Base-by-base conservation (phyloP, 257 asterid genomes). In the Phtheirospermum japonicum region DNA sequence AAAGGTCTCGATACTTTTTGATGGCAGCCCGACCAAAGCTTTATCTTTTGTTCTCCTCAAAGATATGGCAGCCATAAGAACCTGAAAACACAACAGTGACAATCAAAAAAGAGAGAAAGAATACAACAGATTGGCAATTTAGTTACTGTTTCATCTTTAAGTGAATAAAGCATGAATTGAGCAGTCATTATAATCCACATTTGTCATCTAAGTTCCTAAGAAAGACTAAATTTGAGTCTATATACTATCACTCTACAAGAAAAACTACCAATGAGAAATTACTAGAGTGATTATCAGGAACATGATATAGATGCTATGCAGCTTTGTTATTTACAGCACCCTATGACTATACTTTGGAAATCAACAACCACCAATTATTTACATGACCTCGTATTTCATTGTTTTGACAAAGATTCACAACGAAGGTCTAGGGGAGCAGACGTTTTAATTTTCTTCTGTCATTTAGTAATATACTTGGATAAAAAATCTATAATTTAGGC, bases 41-140 rank as follows among this genome's bases (percentile, higher is more conserved):
- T 82, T 82, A 12, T 85, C 96, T 68, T 90, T 87, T 39, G 87
- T 90, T 78, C 95, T 81, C 76, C 97, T 85, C 83, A 90, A 79
- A 58, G 90, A 82, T 76, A 90, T 77, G 58, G 89, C 62, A 57
- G 86, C 82, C 89, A 87, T 80, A 19, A 90, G 85, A 58, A 82
- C 95, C 97, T 90, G 78, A 53, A 45, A 63, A 48, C 61, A 39
- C 61, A 39, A 16, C 11, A 48, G 28, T 48, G 54, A n/a, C 6
- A 46, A 46, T 2, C 53, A 46, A 17, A 46, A 4, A 36, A 36
- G 42, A 36, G 11, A 36, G n/a, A n/a, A n/a, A n/a, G n/a, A n/a
- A n/a, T n/a, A n/a, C n/a, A n/a, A n/a, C n/a, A n/a, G n/a, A n/a
- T n/a, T n/a, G n/a, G 8, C 10, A 36, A 36, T 9, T 36, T 36